Evolutionary conservation across 2,329 filamentous ascomycete genomes (phyloP).

Genomic region (Trichoderma sp.): DNA sequence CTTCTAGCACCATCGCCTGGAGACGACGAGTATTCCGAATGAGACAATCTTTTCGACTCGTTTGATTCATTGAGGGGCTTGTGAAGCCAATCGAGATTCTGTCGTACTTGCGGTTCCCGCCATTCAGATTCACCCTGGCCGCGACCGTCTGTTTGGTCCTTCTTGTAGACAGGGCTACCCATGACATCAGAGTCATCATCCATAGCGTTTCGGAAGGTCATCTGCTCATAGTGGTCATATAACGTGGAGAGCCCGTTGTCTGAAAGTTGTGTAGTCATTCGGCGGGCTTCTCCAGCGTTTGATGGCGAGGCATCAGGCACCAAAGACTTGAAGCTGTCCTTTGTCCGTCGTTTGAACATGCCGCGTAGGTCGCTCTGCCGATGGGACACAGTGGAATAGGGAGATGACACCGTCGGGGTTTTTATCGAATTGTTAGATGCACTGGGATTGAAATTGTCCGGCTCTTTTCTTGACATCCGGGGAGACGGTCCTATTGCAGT

Average conservation of each 20-base stretch:
- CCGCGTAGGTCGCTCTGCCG: conserved; percentile 29
- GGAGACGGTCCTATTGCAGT: conserved; percentile 41
- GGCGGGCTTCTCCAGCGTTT: conserved; percentile 30
- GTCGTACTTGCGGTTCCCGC: conserved; percentile 14
- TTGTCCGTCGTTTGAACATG: conserved; percentile 37
- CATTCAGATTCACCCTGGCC: conserved; percentile 8
- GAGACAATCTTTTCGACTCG: conserved; percentile 25
- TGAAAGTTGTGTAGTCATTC: conserved; percentile 11
- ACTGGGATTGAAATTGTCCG: conserved; percentile 36
- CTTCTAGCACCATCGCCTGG: conserved; percentile 47
- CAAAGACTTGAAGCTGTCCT: conserved; percentile 35
- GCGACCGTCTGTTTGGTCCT: not conserved
- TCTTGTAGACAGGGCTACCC: not conserved
- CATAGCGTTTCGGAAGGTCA: conserved; percentile 48
- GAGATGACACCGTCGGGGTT: conserved; percentile 45
- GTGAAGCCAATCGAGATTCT: conserved; percentile 19
- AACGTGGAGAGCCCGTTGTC: conserved; percentile 46
- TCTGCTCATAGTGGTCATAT: conserved; percentile 59
- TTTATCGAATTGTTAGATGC: conserved; percentile 33
- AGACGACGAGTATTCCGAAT: conserved; percentile 31
- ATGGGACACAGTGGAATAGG: conserved; percentile 31
- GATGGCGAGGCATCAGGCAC: conserved; percentile 26
- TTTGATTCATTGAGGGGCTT: conserved; percentile 17
- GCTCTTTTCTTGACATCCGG: conserved; percentile 31
- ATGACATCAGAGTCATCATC: conserved; percentile 26